Base-by-base conservation (phyloP, 163 green algal genomes). In the Scenedesmus sp. region DNA sequence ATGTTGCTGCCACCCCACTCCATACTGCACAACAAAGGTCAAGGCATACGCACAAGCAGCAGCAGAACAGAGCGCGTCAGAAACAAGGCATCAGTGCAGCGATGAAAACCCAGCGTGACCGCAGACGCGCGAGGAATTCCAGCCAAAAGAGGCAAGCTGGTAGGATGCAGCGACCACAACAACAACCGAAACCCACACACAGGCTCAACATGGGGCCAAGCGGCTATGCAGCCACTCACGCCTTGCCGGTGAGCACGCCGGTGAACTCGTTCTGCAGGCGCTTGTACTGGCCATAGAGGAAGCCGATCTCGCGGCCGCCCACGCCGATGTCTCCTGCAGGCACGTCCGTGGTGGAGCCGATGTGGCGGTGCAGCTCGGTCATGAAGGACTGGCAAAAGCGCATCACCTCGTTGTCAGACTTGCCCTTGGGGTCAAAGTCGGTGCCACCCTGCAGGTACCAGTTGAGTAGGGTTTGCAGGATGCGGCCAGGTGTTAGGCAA, bases 341-440 rank as follows among this genome's bases (percentile, higher is more conserved):
- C 56, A 98, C 95, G 89, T 98, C 97, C 3, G 92, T 95, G 49
- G 93, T 81, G 44, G 82, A 72, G 82, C 97, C 96, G 80, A 98
- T 98, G 94, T 99, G 94, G 20, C 91, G 81, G 73, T 68, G 89
- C 80, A 99, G 93, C 94, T 98, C 97, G 0, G 94, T 97, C 96
- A 99, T 98, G 93, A 98, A 98, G 72, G 81, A 92, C 94, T 98
- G 97, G 92, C 96, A 98, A 91, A 98, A 97, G 46, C 92, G 86
- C 93, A 95, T 95, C 26, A 98, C 93, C 92, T 98, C 96, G 37
- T 46, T 84, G 80, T 96, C 94, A 20, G 82, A 94, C 90, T 96
- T 96, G 88, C 95, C 94, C 83, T 94, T 94, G 78, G 92, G 92
- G 86, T 94, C 90, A 88, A 94, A 94, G 87, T 94, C 92, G 53